These are phyloP conservation scores for Paecilomyces sp. DNA, from an alignment of 2,329 filamentous ascomycete species.

Conservation along the genomic window DNA sequence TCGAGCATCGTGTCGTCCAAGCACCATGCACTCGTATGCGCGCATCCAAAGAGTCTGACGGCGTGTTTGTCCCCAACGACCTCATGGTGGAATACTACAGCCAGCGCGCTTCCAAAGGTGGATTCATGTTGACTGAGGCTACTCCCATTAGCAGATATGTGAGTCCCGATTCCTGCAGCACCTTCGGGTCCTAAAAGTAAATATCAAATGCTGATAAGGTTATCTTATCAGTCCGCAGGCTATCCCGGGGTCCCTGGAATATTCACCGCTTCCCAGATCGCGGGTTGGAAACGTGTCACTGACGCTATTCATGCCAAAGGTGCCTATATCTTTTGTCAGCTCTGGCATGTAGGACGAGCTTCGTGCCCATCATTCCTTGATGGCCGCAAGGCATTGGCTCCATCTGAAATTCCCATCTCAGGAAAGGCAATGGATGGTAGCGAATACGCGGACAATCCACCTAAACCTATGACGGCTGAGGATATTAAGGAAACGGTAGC, in stretches of 20 bases:
- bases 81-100: conserved; percentile 23
- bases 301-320: conserved; percentile 25
- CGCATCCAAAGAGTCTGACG: conserved; percentile 18
- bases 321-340: conserved; percentile 23
- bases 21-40: conserved; percentile 22
- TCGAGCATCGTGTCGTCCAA: conserved; percentile 20
- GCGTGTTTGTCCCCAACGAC: conserved; percentile 22
- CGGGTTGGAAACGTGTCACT: conserved; percentile 25
- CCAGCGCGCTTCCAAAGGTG: conserved; percentile 25
- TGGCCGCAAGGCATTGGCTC: conserved; percentile 17
- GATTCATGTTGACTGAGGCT: conserved; percentile 28
- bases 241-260: conserved; percentile 23
- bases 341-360: conserved; percentile 30
- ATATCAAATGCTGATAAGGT: not conserved
- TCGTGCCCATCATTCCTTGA: conserved; percentile 33
- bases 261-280: conserved; percentile 21
- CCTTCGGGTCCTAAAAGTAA: not conserved
- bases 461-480: conserved; percentile 26
- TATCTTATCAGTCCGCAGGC: conserved; percentile 15
- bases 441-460: conserved; percentile 21
- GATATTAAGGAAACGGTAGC: conserved; percentile 32
- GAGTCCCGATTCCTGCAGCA: not conserved
- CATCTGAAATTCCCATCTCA: conserved; percentile 26
- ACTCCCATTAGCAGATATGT: conserved; percentile 22
- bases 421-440: conserved; percentile 33